Conservation (phyloP, 2,329 filamentous ascomycete species). For the Alternaria brassicae region DNA sequence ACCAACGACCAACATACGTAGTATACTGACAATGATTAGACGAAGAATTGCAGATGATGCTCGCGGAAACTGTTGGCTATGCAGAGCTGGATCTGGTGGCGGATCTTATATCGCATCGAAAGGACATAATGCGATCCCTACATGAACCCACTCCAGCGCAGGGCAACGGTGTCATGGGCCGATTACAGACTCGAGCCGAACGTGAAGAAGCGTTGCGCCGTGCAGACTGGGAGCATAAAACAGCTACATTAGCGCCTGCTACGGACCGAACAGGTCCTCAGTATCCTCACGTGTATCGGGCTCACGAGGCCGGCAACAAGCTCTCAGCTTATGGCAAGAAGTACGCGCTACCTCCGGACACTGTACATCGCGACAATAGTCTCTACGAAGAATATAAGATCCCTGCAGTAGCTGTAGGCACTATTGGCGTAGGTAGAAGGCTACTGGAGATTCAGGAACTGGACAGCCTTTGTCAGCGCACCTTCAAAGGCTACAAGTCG, state of each 20-base stretch:
- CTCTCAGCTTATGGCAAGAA: slow-evolving; percentile 80
- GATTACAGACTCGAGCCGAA: slow-evolving; percentile 76
- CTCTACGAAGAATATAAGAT: slow-evolving; percentile 91
- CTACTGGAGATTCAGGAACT: slow-evolving; percentile 81
- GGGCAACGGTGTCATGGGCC: slow-evolving; percentile 58
- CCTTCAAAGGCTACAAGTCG: slow-evolving; percentile 91
- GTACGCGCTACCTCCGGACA: slow-evolving; percentile 81
- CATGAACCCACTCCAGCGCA: slow-evolving; percentile 39
- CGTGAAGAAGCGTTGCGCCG: slow-evolving; percentile 78
- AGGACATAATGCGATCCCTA: slow-evolving; percentile 62
- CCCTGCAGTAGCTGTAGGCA: slow-evolving; percentile 81
- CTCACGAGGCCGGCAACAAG: slow-evolving; percentile 83
- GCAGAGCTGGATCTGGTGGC: slow-evolving; percentile 93
- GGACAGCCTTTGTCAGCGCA: slow-evolving; percentile 87
- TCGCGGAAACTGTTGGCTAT: slow-evolving; percentile 90
- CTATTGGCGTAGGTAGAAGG: slow-evolving; percentile 73
- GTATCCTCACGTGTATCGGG: slow-evolving; percentile 93
- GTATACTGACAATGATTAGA: slow-evolving; percentile 54
- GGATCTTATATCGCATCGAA: slow-evolving; percentile 81
- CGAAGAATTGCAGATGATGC: slow-evolving; percentile 86
- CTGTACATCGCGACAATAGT: slow-evolving; percentile 71
- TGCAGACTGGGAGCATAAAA: slow-evolving; percentile 85
- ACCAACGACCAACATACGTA: not conserved
- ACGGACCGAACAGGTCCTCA: slow-evolving; percentile 73
- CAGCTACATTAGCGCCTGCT: slow-evolving; percentile 72